Evolutionary conservation across 306 rosid genomes (phyloP).

Genomic region (Prunus davidiana): DNA sequence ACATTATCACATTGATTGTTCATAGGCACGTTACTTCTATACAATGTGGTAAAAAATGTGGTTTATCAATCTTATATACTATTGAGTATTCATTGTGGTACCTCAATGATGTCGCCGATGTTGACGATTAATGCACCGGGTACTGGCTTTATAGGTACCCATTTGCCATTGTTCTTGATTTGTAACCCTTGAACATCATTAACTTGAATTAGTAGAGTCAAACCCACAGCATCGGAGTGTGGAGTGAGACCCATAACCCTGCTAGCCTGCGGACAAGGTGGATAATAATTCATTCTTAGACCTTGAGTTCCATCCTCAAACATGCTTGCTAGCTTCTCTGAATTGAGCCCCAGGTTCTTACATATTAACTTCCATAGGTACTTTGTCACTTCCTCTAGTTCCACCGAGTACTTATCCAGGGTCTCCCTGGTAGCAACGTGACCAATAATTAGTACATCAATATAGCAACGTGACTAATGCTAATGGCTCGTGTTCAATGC

Average conservation of each 20-base stretch:
- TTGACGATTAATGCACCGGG: constrained; percentile 19
- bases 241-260: constrained; percentile 24
- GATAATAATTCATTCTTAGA: constrained; percentile 27
- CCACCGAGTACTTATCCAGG: constrained; percentile 14
- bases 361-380: constrained; percentile 4
- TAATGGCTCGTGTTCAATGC: too few species aligned
- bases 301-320: constrained; percentile 28
- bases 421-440: constrained; percentile 1
- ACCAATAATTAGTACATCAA: neutral
- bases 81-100: constrained; percentile 9
- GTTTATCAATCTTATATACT: neutral
- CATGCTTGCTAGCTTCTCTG: constrained; percentile 7
- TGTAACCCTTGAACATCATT: constrained; percentile 29
- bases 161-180: constrained; percentile 19
- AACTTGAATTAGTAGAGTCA: constrained; percentile 18
- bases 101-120: constrained; percentile 21
- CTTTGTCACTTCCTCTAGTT: neutral
- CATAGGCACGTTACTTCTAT: neutral
- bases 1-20: too few species aligned
- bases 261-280: constrained; percentile 26
- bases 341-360: neutral
- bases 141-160: constrained; percentile 12
- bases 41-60: neutral
- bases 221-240: constrained; percentile 24
- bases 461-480: too few species aligned